phyloP scores from a whole-genome alignment of 1,139 yeast species.

The Wickerhamomyces sp. region DNA sequence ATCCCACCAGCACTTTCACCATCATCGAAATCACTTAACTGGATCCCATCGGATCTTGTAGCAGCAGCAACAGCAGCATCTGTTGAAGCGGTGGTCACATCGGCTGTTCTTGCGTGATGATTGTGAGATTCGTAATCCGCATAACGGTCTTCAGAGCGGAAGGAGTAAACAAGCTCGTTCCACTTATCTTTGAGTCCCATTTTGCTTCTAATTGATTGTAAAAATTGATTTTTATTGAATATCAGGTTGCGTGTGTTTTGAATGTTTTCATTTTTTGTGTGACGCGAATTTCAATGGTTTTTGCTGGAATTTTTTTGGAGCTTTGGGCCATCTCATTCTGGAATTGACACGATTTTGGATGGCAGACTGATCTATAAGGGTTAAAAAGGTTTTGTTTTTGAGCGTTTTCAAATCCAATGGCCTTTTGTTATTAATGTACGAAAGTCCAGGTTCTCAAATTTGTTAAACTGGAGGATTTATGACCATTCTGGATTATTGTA shows the following conservation, averaged over 20 bases:
- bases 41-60: slow-evolving; percentile 13
- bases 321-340: background rate
- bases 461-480: too few relatives aligned
- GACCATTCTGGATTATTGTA: too few relatives aligned
- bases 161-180: slow-evolving; percentile 57
- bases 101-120: slow-evolving; percentile 17
- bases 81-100: slow-evolving; percentile 1
- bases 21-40: slow-evolving; percentile 20
- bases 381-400: too few relatives aligned
- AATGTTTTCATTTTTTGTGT: background rate
- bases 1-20: slow-evolving; percentile 8
- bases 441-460: too few relatives aligned
- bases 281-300: slow-evolving; percentile 1
- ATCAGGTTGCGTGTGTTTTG: background rate
- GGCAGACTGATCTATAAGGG: too few relatives aligned
- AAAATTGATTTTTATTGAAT: background rate
- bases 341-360: too few relatives aligned
- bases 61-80: background rate
- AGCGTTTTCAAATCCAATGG: too few relatives aligned
- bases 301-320: background rate
- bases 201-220: slow-evolving; percentile 10
- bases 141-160: slow-evolving; percentile 63
- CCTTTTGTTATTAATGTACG: too few relatives aligned
- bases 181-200: slow-evolving; percentile 34
- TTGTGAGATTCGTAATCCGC: slow-evolving; percentile 56